A percentile compares a stretch with the other conserved stretches of the same genome.
Conservation (phyloP, 2,329 filamentous ascomycete genomes). For the Colletotrichum siamense region DNA sequence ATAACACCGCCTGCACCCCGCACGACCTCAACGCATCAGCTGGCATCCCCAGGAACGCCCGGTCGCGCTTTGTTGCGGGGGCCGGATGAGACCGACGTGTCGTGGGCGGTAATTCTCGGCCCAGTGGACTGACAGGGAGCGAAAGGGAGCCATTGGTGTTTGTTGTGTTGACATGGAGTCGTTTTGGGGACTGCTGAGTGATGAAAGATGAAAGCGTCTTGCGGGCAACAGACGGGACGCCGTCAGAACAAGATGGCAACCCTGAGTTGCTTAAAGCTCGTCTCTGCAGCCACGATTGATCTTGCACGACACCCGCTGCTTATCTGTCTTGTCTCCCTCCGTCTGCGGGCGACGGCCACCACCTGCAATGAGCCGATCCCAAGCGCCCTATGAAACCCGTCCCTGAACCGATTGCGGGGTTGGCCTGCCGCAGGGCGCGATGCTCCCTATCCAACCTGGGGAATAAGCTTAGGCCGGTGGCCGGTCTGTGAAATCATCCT, state of each 20-base stretch:
- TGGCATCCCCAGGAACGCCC: slow-evolving; percentile 7
- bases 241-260: not conserved
- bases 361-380: slow-evolving; percentile 12
- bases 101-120: not conserved
- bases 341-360: not conserved
- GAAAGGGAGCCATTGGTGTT: not conserved
- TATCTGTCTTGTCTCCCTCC: not conserved
- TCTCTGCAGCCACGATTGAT: not conserved
- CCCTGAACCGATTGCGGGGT: slow-evolving; percentile 16
- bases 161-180: not conserved
- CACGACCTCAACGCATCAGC: slow-evolving; percentile 7
- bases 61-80: slow-evolving; percentile 8
- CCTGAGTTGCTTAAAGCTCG: not conserved
- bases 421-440: slow-evolving; percentile 5
- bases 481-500: slow-evolving; percentile 11
- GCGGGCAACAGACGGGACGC: not conserved
- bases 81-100: not conserved
- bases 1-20: slow-evolving; percentile 11
- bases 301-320: not conserved
- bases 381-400: slow-evolving; percentile 18
- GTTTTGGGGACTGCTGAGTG: not conserved
- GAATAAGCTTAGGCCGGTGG: slow-evolving; percentile 1
- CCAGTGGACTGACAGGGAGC: not conserved
- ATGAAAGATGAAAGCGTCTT: not conserved
- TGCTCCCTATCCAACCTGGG: slow-evolving; percentile 4